Base-by-base conservation (phyloP, 805 yeast genomes). In the Metschnikowia reukaufii region DNA sequence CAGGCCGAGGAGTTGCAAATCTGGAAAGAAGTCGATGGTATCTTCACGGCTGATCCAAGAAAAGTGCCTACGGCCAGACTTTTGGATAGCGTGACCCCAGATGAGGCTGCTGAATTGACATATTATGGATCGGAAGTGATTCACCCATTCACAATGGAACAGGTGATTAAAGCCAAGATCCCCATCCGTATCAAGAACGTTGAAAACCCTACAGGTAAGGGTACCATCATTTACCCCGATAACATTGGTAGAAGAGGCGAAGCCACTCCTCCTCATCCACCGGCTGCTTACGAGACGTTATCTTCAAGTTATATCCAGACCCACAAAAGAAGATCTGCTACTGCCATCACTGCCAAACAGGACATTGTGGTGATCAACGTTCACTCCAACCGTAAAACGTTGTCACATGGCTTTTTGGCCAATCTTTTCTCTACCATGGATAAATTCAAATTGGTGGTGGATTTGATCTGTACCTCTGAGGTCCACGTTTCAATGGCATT, bases 11-110 rank as follows among this genome's bases (percentile, higher is more conserved):
- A 94, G 68, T 76, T 94, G 52, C 99, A 94, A 71, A 88, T 94
- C 41, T 94, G 99, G 99, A 94, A 94, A 61, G 99, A 94, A 72
- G 99, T 94, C 43, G 99, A 94, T 65, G 99, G 99, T 59, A 94
- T 94, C 33, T 94, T 94, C 73, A 91, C 98, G 0, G 99, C 99
- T 2, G 99, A 94, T 65, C 99, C 99, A 34, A 77, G 99, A 51
- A 94, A 94, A 60, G 98, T 94, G 23, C 85, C 90, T 31, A 82
- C 81, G 46, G 99, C 99, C 3, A 77, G 96, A 57, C 73, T 92
- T 42, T 74, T 94, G 54, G 80, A 82, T 48, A 81, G 89, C 44
- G 97, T 94, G 52, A 94, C 98, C 0, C 99, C 99, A 4, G 98
- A 94, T 63, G 99, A 94, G 72, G 99, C 99, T 4, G 94, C 98